These are phyloP conservation scores for Meyerozyma smithsonii DNA, from an alignment of 1,139 yeast species.

Conservation along the genomic window DNA sequence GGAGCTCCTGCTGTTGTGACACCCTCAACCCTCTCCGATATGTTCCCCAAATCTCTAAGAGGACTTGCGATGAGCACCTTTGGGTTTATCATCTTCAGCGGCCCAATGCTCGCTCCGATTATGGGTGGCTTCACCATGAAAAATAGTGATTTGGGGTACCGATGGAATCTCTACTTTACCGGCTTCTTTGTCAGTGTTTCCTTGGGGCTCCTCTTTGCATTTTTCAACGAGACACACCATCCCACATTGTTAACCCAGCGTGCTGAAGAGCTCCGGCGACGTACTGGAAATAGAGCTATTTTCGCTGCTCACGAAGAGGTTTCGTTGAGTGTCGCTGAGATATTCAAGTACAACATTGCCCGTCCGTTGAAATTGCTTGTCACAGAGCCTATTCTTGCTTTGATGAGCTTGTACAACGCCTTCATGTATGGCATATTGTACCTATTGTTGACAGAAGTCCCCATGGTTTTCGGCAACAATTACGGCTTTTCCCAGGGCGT, in stretches of 20 bases:
- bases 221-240: slow-evolving; percentile 4
- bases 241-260: neutral
- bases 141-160: slow-evolving; percentile 4
- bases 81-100: slow-evolving; percentile 3
- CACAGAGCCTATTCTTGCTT: slow-evolving; percentile 5
- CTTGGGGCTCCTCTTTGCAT: neutral
- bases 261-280: slow-evolving; percentile 2
- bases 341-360: slow-evolving; percentile 4
- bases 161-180: slow-evolving; percentile 5
- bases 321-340: slow-evolving; percentile 3
- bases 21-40: slow-evolving; percentile 4
- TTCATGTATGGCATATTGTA: slow-evolving; percentile 5
- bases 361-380: slow-evolving; percentile 5
- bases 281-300: slow-evolving; percentile 5
- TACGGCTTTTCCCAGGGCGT: too few species aligned
- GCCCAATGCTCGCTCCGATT: slow-evolving; percentile 6
- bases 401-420: slow-evolving; percentile 5
- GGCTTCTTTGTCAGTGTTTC: slow-evolving; percentile 3
- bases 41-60: slow-evolving; percentile 1
- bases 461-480: slow-evolving; percentile 4
- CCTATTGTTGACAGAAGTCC: slow-evolving; percentile 5
- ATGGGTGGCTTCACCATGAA: slow-evolving; percentile 5
- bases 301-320: slow-evolving; percentile 6
- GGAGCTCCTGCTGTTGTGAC: slow-evolving; percentile 3
- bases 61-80: slow-evolving; percentile 3